Evolutionary conservation across 2,329 filamentous ascomycete species (phyloP).

Genomic region (Macrophomina pseudophaseolina): DNA sequence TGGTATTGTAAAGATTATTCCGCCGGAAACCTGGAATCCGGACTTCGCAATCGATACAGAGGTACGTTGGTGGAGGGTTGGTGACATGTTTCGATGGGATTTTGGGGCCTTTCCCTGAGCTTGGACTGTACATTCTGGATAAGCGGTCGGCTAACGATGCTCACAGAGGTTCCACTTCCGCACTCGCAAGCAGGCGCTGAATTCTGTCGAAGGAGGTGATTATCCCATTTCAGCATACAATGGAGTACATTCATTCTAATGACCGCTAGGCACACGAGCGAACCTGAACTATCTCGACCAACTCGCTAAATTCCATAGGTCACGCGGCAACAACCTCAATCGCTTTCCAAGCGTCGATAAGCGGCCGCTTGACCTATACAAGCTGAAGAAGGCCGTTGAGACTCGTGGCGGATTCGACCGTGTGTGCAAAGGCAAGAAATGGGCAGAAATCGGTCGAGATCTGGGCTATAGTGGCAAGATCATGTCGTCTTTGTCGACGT

Average conservation of each 20-base stretch:
- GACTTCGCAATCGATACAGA: constrained; percentile 96
- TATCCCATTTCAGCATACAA: constrained; percentile 30
- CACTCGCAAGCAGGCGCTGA: constrained; percentile 93
- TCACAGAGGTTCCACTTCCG: constrained; percentile 91
- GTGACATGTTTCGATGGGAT: not conserved
- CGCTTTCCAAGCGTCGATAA: constrained; percentile 97
- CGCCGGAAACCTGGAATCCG: constrained; percentile 91
- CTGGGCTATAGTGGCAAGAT: constrained; percentile 98
- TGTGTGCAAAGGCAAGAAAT: constrained; percentile 97
- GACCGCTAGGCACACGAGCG: constrained; percentile 76
- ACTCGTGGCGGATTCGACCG: constrained; percentile 92
- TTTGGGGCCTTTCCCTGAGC: not conserved
- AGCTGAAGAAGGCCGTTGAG: constrained; percentile 95
- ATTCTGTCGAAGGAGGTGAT: constrained; percentile 96
- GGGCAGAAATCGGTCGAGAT: constrained; percentile 97
- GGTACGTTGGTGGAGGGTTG: constrained; percentile 59
- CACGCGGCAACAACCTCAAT: constrained; percentile 91
- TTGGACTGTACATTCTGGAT: not conserved
- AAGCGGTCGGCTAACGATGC: constrained; percentile 11
- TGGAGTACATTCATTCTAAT: constrained; percentile 2
- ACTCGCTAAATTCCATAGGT: constrained; percentile 93
- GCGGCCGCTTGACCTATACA: constrained; percentile 92
- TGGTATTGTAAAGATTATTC: constrained; percentile 94
- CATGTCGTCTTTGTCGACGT: constrained; percentile 97
- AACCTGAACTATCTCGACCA: constrained; percentile 97